A percentile compares a stretch with the other conserved stretches of the same genome.
Evolutionary conservation across 208 protist genomes (phyloP).

Genomic region (Trichomonas vaginalis): DNA sequence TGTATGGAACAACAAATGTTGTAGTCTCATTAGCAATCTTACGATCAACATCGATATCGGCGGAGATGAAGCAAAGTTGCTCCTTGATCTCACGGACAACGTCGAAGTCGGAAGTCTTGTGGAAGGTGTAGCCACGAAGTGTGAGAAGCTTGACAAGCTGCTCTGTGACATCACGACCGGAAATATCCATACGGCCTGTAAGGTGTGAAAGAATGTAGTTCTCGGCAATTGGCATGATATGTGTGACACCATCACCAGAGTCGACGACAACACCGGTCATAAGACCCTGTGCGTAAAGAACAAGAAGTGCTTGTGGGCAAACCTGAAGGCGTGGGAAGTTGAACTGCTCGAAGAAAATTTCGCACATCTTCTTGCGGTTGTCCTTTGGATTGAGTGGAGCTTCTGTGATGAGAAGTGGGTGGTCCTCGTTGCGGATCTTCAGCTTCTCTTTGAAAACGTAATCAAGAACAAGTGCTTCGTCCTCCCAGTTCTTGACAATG

Average conservation of each 20-base stretch:
- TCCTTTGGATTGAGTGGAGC: slow-evolving; percentile 67
- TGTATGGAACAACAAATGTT: slow-evolving; percentile 53
- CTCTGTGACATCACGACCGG: slow-evolving; percentile 81
- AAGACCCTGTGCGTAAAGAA: slow-evolving; percentile 79
- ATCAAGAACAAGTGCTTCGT: slow-evolving; percentile 82
- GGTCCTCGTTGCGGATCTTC: slow-evolving; percentile 40
- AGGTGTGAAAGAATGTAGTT: slow-evolving; percentile 63
- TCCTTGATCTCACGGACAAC: slow-evolving; percentile 40
- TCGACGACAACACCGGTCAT: slow-evolving; percentile 90
- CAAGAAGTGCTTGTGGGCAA: slow-evolving; percentile 66
- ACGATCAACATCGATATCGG: slow-evolving; percentile 67
- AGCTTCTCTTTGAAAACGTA: slow-evolving; percentile 45
- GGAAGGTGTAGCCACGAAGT: slow-evolving; percentile 6
- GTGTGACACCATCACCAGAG: slow-evolving; percentile 89
- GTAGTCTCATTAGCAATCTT: slow-evolving; percentile 49
- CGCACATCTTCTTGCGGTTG: slow-evolving; percentile 53
- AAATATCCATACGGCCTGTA: slow-evolving; percentile 67
- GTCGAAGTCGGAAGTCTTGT: background rate
- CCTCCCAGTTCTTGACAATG: slow-evolving; percentile 80
- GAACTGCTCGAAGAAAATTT: slow-evolving; percentile 80
- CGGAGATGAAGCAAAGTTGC: slow-evolving; percentile 59
- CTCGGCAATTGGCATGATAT: slow-evolving; percentile 84
- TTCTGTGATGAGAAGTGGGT: slow-evolving; percentile 82
- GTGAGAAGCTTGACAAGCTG: background rate
- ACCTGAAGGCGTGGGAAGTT: slow-evolving; percentile 68